These are phyloP conservation scores for Dicorynia guianensis DNA, from an alignment of 306 rosid species.

Conservation along the genomic window DNA sequence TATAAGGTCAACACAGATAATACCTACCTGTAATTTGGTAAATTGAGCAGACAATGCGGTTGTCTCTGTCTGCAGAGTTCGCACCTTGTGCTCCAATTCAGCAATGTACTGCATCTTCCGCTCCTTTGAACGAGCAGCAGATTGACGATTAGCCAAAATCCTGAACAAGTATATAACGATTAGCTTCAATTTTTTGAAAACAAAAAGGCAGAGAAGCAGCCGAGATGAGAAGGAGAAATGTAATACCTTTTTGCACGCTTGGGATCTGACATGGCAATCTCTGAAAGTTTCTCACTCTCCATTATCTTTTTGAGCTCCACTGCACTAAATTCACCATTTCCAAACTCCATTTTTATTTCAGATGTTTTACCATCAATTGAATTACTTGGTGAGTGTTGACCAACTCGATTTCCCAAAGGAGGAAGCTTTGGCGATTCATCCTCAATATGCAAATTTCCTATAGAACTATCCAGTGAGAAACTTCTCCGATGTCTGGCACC, in stretches of 20 bases:
- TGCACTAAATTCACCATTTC: constrained; percentile 69
- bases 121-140: constrained; percentile 96
- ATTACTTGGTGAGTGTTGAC: constrained; percentile 64
- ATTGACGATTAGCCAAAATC: constrained; percentile 91
- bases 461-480: constrained; percentile 77
- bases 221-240: constrained; percentile 4
- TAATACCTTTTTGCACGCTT: constrained; percentile 84
- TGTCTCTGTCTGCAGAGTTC: constrained; percentile 90
- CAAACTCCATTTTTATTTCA: constrained; percentile 61
- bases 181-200: background rate
- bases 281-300: constrained; percentile 79
- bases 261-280: constrained; percentile 84
- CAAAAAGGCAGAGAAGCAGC: background rate
- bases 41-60: constrained; percentile 77
- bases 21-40: constrained; percentile 72
- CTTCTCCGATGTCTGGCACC: constrained; percentile 72
- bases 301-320: constrained; percentile 75
- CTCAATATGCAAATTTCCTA: constrained; percentile 62
- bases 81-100: constrained; percentile 91
- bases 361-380: constrained; percentile 55
- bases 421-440: constrained; percentile 61
- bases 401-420: constrained; percentile 46
- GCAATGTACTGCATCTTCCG: constrained; percentile 72
- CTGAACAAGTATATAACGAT: constrained; percentile 46
- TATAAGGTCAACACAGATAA: constrained; percentile 37